phyloP scores from a whole-genome alignment of 78 protist genomes.

The Pirum gemmata region DNA sequence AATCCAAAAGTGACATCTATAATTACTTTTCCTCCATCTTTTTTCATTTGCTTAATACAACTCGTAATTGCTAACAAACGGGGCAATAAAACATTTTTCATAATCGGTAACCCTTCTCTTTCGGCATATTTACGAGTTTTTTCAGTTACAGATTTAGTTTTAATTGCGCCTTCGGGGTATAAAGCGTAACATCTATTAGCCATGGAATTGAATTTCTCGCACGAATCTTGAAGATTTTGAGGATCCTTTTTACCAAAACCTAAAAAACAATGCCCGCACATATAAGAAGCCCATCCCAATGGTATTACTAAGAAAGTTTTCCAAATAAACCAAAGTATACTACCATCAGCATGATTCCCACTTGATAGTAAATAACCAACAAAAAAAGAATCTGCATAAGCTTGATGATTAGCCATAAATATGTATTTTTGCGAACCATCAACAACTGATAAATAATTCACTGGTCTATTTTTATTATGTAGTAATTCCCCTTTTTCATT shows the following conservation, averaged over 20 bases:
- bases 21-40: not conserved
- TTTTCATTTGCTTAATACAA: no score
- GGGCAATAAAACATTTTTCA: slow-evolving; percentile 16
- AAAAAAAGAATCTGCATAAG: slow-evolving; percentile 18
- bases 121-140: slow-evolving; percentile 5
- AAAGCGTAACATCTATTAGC: not conserved
- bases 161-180: slow-evolving; percentile 30
- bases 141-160: not conserved
- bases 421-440: no score
- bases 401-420: no score
- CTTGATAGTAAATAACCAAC: slow-evolving; percentile 6
- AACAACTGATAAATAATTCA: no score
- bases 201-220: not conserved
- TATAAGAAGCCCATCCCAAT: slow-evolving; percentile 32
- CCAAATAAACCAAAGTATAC: slow-evolving; percentile 31
- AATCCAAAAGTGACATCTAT: slow-evolving; percentile 20
- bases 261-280: slow-evolving; percentile 10
- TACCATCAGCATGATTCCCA: not conserved
- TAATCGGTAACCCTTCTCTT: not conserved
- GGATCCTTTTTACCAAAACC: slow-evolving; percentile 1
- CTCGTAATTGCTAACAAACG: slow-evolving; percentile 8
- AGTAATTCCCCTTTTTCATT: no score
- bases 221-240: not conserved
- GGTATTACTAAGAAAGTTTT: slow-evolving; percentile 4
- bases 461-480: no score